Base-by-base conservation (phyloP, 1,284 basidiomycete genomes). In the Ustilago curta region DNA sequence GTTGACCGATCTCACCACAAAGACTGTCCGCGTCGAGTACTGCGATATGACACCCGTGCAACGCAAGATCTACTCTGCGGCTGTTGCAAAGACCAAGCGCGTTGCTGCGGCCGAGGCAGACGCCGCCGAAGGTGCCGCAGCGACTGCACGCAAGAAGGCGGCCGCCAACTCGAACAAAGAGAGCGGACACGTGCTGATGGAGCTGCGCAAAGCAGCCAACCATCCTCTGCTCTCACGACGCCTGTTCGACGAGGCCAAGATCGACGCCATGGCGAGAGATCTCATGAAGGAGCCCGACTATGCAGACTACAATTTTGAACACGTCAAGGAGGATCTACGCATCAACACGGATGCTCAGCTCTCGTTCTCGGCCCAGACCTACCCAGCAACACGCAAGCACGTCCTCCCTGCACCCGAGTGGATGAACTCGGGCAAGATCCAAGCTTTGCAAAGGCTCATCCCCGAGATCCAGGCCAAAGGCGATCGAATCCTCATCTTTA, bases 191-290 rank as follows among this genome's bases (percentile, higher is more conserved):
- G 94, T 98, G 47, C 88, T 98, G 49, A 97, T 97, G 95, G 94
- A 96, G 82, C 88, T 97, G 32, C 90, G 94, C 44, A 98, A 99
- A 86, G 96, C 96, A 2, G 92, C 96, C 0, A 92, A 91, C 48
- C 97, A 99, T 86, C 96, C 97, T 4, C 91, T 99, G 90, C 88
- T 99, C 4, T 98, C 99, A 88, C 89, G 97, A 21, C 90, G 89
- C 21, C 88, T 89, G 8, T 99, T 93, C 85, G 91, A 91, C 35
- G 92, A 96, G 79, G 88, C 90, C 35, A 90, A 88, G 53, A 87
- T 99, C 75, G 88, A 88, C 23, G 87, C 89, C 2, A 90, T 99
- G 76, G 90, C 96, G 1, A 91, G 90, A 78, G 90, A 92, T 52
- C 89, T 97, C 62, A 86, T 99, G 82, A 94, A 94, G 84, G 95